Base-by-base conservation (phyloP, 371 early-diverging fungal species). In the Paraphysoderma sedebokerense region DNA sequence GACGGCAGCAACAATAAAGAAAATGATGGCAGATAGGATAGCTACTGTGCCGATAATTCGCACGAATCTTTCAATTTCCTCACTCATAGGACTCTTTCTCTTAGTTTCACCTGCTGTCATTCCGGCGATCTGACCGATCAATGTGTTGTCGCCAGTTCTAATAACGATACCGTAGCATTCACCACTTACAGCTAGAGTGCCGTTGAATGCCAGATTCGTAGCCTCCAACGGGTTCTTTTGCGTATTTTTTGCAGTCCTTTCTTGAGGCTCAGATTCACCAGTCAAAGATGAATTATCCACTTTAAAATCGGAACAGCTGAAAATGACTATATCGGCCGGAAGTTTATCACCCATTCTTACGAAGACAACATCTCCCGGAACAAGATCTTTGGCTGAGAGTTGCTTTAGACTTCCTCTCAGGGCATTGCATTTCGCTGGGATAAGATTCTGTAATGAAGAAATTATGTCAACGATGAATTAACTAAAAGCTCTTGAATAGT, bases 231-330 rank as follows among this genome's bases (percentile, higher is more conserved):
- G 84, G 57, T 76, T 87, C 54, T 70, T 60, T 37, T 70, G 62
- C 0, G 63, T 66, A 55, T 79, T 82, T 19, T 39, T 48, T 0
- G 63, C 48, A 2, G 38, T 54, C 35, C 92, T 80, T 58, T 79
- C 77, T 59, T 89, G 92, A 12, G 93, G 90, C 38, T 92, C 95
- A 0, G 88, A 70, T 61, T 95, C 92, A 47, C 95, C 96, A 2
- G 92, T 95, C 36, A 95, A 59, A n/a, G 87, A 86, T 8, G 93
- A 92, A 70, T 91, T 92, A 68, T 96, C 93, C 32, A 93, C 90
- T 61, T 93, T 88, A 51, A 93, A 63, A 22, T 96, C 91, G 17
- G 71, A 70, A 36, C 72, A 62, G 38, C 68, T 52, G 51, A 82
- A 81, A 23, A 96, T 45, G 42, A 62, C 59, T 38, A 87, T 56